These are phyloP conservation scores for Evernia prunastri DNA, from an alignment of 495 filamentous ascomycete species.

Conservation along the genomic window DNA sequence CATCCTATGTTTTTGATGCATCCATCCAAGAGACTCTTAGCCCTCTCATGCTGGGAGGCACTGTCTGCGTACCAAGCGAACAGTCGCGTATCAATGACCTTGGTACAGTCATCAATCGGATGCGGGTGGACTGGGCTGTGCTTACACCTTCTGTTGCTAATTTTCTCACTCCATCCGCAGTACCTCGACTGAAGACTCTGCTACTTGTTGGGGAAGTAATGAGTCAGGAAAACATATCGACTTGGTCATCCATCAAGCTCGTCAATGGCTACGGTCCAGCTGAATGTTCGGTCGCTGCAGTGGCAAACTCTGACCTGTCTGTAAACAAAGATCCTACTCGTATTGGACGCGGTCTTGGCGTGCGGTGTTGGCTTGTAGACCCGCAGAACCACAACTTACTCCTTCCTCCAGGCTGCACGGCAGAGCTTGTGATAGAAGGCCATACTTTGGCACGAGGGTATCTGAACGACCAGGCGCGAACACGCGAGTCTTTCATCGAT, in stretches of 20 bases:
- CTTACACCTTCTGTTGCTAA: conserved; percentile 50
- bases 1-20: conserved; percentile 49
- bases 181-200: conserved; percentile 41
- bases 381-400: conserved; percentile 42
- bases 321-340: conserved; percentile 29
- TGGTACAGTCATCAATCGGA: conserved; percentile 39
- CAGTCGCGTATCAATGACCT: conserved; percentile 46
- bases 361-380: conserved; percentile 51
- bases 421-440: conserved; percentile 48
- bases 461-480: conserved; percentile 47
- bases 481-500: conserved; percentile 41
- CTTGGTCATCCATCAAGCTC: conserved; percentile 48
- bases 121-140: conserved; percentile 29
- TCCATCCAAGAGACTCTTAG: conserved; percentile 40
- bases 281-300: conserved; percentile 39
- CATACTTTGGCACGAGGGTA: conserved; percentile 48
- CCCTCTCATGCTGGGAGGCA: conserved; percentile 40
- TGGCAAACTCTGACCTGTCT: conserved; percentile 19
- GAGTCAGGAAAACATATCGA: conserved; percentile 43
- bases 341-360: conserved; percentile 45
- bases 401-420: conserved; percentile 46
- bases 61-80: conserved; percentile 46
- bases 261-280: conserved; percentile 57
- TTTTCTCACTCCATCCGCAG: conserved; percentile 41
- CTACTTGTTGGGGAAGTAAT: conserved; percentile 44